phyloP scores from a whole-genome alignment of 176 grass and related monocot genomes.

The Alloteropsis semialata region DNA sequence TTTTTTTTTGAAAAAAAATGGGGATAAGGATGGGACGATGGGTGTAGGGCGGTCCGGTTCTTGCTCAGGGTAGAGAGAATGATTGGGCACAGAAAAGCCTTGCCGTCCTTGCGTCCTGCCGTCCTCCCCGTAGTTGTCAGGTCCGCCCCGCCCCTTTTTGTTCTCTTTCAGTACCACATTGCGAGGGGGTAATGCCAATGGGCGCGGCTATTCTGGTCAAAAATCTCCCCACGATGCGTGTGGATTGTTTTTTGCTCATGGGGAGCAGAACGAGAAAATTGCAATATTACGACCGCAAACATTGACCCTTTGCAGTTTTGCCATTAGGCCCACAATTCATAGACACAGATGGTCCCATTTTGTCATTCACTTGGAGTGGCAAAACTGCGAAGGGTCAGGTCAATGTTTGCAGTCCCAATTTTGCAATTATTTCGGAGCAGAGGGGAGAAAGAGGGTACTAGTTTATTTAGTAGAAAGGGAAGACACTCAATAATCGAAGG shows the following conservation, averaged over 20 bases:
- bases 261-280: no score
- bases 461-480: background rate
- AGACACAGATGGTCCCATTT: no score
- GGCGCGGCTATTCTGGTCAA: background rate
- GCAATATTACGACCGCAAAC: no score
- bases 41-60: background rate
- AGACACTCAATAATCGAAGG: background rate
- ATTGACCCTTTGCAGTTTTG: no score
- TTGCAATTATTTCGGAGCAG: no score
- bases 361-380: no score
- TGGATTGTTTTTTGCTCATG: background rate
- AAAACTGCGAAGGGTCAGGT: no score
- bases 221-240: background rate
- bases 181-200: no score
- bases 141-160: background rate
- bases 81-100: constrained; percentile 12
- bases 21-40: background rate
- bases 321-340: no score
- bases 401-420: no score
- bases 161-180: constrained; percentile 19
- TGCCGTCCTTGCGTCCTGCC: background rate
- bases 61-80: background rate
- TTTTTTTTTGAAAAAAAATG: background rate
- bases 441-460: background rate
- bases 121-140: constrained; percentile 4